A percentile compares a stretch with the other conserved stretches of the same genome.
These are phyloP conservation scores for Primulina tabacum DNA, from an alignment of 257 asterid genomes.

Conservation along the genomic window DNA sequence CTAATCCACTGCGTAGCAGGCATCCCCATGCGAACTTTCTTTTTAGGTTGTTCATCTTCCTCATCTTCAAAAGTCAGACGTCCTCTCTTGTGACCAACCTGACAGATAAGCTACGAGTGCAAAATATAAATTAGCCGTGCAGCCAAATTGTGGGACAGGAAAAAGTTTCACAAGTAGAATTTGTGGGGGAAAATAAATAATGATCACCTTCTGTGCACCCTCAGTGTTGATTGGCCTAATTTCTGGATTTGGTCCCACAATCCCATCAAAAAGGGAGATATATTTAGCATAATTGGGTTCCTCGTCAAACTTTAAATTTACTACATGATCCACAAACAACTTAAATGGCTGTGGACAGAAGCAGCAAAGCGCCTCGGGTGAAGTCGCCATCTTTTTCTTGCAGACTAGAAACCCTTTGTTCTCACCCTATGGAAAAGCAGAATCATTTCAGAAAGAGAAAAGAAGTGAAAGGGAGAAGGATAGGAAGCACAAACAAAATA, in stretches of 20 bases:
- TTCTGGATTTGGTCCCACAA: slow-evolving; percentile 70
- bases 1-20: slow-evolving; percentile 88
- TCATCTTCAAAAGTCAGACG: slow-evolving; percentile 56
- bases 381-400: slow-evolving; percentile 84
- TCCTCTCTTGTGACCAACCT: slow-evolving; percentile 84
- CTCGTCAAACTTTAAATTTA: slow-evolving; percentile 80
- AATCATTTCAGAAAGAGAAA: slow-evolving; percentile 13
- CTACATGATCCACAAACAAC: slow-evolving; percentile 61
- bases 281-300: slow-evolving; percentile 75
- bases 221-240: slow-evolving; percentile 80
- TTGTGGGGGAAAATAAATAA: slow-evolving; percentile 14
- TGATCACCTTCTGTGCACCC: slow-evolving; percentile 78
- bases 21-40: slow-evolving; percentile 71
- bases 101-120: slow-evolving; percentile 51
- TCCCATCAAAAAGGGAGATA: slow-evolving; percentile 71
- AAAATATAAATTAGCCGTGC: slow-evolving; percentile 27
- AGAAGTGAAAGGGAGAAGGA: neutral
- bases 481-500: neutral
- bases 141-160: slow-evolving; percentile 5
- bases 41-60: slow-evolving; percentile 76
- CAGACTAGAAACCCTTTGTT: slow-evolving; percentile 81
- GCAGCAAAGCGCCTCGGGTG: slow-evolving; percentile 66
- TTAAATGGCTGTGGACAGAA: slow-evolving; percentile 71
- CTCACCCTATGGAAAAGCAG: slow-evolving; percentile 56
- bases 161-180: neutral